Conservation (phyloP, 257 asterid species). For the Forsythia viridissima region DNA sequence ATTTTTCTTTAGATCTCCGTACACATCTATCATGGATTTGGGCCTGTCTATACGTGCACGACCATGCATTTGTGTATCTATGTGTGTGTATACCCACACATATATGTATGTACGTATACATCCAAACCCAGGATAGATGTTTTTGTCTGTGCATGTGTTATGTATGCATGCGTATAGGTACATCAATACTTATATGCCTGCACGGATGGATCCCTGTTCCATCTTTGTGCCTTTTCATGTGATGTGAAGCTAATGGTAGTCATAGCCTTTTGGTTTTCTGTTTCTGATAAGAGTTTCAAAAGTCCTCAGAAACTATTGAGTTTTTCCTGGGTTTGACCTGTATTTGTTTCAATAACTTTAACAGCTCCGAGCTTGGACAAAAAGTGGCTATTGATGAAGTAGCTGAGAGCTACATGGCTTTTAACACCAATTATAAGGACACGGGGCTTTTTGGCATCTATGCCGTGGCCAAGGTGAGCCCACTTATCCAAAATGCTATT, state of each 20-base stretch:
- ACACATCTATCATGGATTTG: neutral
- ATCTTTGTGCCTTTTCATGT: neutral
- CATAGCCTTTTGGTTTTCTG: neutral
- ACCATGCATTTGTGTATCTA: neutral
- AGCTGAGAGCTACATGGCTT: slow-evolving; percentile 92
- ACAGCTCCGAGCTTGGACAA: slow-evolving; percentile 79
- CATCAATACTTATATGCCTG: neutral
- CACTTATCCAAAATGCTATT: neutral
- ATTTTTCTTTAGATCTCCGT: neutral
- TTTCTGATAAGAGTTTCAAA: neutral
- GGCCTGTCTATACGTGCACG: neutral
- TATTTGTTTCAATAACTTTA: slow-evolving; percentile 21
- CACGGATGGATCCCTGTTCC: neutral
- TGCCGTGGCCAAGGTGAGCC: slow-evolving; percentile 80
- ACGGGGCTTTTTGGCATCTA: slow-evolving; percentile 88
- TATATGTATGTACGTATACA: neutral
- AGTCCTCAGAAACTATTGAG: neutral
- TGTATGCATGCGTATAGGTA: neutral
- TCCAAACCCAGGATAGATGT: neutral
- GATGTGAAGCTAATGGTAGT: neutral
- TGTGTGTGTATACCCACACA: neutral
- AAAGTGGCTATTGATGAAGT: slow-evolving; percentile 70
- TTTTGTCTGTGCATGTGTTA: neutral
- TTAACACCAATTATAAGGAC: slow-evolving; percentile 85
- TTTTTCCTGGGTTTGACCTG: neutral